Base-by-base conservation (phyloP, 2,329 filamentous ascomycete genomes). In the Penicillium sclerotiorum region DNA sequence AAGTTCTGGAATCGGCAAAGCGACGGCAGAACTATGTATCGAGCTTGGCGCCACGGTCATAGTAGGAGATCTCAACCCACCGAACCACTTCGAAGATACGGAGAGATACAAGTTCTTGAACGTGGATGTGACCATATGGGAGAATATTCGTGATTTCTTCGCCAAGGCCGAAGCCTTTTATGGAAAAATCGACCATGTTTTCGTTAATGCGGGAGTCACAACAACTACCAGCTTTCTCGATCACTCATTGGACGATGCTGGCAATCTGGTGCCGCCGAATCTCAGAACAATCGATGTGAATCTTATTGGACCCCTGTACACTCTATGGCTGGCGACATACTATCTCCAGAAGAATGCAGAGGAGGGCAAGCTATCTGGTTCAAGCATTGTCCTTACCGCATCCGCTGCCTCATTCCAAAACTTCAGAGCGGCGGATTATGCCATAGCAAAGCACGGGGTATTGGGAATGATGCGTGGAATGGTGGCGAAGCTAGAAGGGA, bases 1-100 rank as follows among this genome's bases (percentile, higher is more conserved):
- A 48, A 80, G 79, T 0, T 83, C 81, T 2, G 83, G 83, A 13
- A 86, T 86, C 45, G 83, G 83, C 25, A 74, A 83, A 12, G 79
- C 79, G 45, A 83, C 82, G 1, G 73, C 77, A 8, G 64, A 76
- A 8, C 69, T 80, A 2, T 74, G 84, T 13, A 69, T 85, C 8
- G 67, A 74, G 1, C 64, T 77, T 1, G 82, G 81, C 18, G 82
- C 81, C 23, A 74, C 71, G 12, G 81, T 86, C 15, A 73, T 84
- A 52, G 77, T 75, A 20, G 78, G 73, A 28, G 83, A 86, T 58
- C 52, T 84, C 36, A 76, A 78, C 32, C 33, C 65, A 5, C 66
- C 76, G 2, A 64, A 71, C 0, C 52, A 54, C 41, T 46, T 53
- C 21, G 25, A 43, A 12, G 39, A 37, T 9, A 43, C 45, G 3